Evolutionary conservation across 2,329 filamentous ascomycete genomes (phyloP).

Genomic region (Fragosphaeria purpurea): DNA sequence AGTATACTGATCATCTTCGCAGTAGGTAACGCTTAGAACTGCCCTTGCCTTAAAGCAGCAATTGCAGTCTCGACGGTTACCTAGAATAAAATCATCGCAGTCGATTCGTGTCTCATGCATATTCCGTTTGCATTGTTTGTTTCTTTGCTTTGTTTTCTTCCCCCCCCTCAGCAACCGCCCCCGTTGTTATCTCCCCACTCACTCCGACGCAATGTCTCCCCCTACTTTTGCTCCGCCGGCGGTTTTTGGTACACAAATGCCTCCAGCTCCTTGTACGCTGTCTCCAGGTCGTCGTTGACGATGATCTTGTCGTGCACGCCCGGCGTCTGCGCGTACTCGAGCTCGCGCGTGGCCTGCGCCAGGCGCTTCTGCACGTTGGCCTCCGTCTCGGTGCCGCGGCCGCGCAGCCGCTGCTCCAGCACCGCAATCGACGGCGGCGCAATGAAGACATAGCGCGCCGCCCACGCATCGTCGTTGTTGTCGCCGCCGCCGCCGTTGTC

Average conservation of each 20-base stretch:
- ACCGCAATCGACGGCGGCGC: constrained; percentile 66
- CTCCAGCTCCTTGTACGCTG: constrained; percentile 43
- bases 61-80: too few species aligned
- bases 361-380: constrained; percentile 60
- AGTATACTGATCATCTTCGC: too few species aligned
- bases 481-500: too few species aligned
- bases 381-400: constrained; percentile 69
- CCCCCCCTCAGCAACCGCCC: too few species aligned
- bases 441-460: constrained; percentile 75
- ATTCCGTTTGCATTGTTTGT: background rate
- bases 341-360: constrained; percentile 60
- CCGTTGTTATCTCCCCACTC: too few species aligned
- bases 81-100: too few species aligned
- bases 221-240: background rate
- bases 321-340: constrained; percentile 59
- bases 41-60: too few species aligned
- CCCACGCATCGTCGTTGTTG: constrained; percentile 28
- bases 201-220: background rate
- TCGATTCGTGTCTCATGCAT: too few species aligned
- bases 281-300: constrained; percentile 32
- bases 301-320: constrained; percentile 41
- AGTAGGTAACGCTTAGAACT: too few species aligned
- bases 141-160: too few species aligned
- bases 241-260: constrained; percentile 32
- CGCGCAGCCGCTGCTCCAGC: constrained; percentile 64